phyloP scores from a whole-genome alignment of 345 rosid genomes.

The Brassica carinata region DNA sequence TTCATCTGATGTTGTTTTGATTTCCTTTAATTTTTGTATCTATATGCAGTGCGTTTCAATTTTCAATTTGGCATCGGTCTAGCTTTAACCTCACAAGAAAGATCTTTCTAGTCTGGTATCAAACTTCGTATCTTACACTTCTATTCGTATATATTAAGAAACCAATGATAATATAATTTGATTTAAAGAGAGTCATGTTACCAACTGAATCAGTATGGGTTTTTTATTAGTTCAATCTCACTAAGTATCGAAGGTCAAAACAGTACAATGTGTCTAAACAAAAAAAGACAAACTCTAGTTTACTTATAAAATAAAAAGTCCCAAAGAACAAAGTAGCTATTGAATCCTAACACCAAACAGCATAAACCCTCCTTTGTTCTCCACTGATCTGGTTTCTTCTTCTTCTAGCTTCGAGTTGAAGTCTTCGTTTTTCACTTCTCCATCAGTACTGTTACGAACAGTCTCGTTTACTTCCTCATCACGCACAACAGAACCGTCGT shows the following conservation, averaged over 20 bases:
- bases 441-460: background rate
- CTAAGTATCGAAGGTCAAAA: background rate
- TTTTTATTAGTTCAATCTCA: conserved; percentile 14
- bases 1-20: background rate
- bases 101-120: background rate
- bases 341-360: conserved; percentile 59
- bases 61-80: background rate
- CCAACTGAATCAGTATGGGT: background rate
- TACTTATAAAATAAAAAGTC: background rate
- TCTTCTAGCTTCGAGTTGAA: conserved; percentile 3
- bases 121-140: background rate
- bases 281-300: background rate
- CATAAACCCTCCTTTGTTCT: conserved; percentile 34
- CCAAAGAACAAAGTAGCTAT: background rate
- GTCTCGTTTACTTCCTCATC: conserved; percentile 12
- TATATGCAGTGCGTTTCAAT: background rate
- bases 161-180: background rate
- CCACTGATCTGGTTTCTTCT: conserved; percentile 31
- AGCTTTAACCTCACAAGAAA: background rate
- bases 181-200: background rate
- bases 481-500: background rate
- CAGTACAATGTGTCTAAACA: background rate
- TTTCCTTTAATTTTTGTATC: background rate
- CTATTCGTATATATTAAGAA: background rate
- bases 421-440: background rate